Conservation (phyloP, 2,329 filamentous ascomycete species). For the Clonostachys sp. region DNA sequence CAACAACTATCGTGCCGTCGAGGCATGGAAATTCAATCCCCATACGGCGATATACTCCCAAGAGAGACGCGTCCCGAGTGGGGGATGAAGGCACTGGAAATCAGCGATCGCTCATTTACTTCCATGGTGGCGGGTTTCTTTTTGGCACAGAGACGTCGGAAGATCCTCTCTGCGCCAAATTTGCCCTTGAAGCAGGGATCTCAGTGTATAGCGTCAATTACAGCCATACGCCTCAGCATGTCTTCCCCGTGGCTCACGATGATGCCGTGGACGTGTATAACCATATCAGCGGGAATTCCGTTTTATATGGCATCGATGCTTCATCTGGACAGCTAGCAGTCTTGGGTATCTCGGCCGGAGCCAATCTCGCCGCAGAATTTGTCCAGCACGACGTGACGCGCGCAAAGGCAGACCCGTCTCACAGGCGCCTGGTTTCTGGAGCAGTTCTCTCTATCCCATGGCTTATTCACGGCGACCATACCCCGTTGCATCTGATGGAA, state of each 20-base stretch:
- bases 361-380: constrained; percentile 23
- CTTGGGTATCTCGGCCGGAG: constrained; percentile 40
- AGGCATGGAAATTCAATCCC: neutral
- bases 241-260: constrained; percentile 38
- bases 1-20: neutral
- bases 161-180: constrained; percentile 36
- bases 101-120: constrained; percentile 24
- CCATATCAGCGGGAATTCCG: constrained; percentile 37
- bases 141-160: constrained; percentile 45
- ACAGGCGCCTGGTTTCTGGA: constrained; percentile 27
- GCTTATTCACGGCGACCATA: constrained; percentile 23
- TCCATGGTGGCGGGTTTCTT: constrained; percentile 50
- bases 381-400: neutral
- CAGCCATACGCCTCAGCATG: constrained; percentile 44
- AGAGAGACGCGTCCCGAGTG: neutral
- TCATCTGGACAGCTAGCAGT: constrained; percentile 10
- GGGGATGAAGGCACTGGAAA: neutral
- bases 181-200: constrained; percentile 28
- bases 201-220: constrained; percentile 47
- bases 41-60: neutral
- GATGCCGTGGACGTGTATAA: constrained; percentile 45
- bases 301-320: constrained; percentile 18
- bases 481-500: constrained; percentile 22
- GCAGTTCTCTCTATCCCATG: constrained; percentile 39
- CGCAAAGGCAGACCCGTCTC: neutral